A percentile compares a stretch with the other conserved stretches of the same genome.
These are phyloP conservation scores for Phytopythium oedochilum DNA, from an alignment of 352 stramenopile genomes.

Conservation along the genomic window DNA sequence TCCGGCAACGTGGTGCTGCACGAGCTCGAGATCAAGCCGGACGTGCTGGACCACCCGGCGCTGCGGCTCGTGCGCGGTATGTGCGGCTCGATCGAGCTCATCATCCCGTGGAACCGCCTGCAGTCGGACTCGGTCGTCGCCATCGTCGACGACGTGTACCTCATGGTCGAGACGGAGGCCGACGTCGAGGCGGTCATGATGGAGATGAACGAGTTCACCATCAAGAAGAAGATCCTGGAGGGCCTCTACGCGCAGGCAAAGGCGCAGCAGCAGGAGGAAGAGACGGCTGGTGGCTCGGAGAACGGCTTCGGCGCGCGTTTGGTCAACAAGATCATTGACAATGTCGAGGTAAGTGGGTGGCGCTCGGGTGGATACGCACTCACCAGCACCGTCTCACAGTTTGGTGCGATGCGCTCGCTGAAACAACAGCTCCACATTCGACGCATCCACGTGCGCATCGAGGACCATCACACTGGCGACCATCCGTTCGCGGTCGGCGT, in stretches of 20 bases:
- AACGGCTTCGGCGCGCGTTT: conserved; percentile 72
- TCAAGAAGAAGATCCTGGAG: conserved; percentile 85
- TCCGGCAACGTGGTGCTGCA: conserved; percentile 83
- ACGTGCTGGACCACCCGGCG: conserved; percentile 60
- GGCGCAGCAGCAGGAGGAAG: conserved; percentile 46
- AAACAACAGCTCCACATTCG: conserved; percentile 82
- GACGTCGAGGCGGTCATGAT: conserved; percentile 76
- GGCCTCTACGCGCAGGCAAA: conserved; percentile 72
- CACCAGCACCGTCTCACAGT: neutral
- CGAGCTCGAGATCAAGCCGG: conserved; percentile 74
- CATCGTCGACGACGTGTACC: conserved; percentile 84
- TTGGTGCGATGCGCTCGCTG: too few species aligned
- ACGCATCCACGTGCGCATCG: conserved; percentile 79
- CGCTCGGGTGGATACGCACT: too few species aligned
- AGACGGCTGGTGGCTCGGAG: conserved; percentile 21
- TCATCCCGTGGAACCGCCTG: conserved; percentile 88
- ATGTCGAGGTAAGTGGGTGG: conserved; percentile 61
- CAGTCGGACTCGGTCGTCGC: conserved; percentile 85
- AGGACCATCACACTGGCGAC: conserved; percentile 73
- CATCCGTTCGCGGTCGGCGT: conserved; percentile 78
- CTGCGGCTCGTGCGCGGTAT: conserved; percentile 73
- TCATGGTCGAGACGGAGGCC: conserved; percentile 73
- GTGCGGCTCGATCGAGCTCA: conserved; percentile 83
- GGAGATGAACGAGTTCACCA: conserved; percentile 71
- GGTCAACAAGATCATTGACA: conserved; percentile 88